Evolutionary conservation across 1,139 yeast genomes (phyloP).

Genomic region (Groenewaldozyma sp.): DNA sequence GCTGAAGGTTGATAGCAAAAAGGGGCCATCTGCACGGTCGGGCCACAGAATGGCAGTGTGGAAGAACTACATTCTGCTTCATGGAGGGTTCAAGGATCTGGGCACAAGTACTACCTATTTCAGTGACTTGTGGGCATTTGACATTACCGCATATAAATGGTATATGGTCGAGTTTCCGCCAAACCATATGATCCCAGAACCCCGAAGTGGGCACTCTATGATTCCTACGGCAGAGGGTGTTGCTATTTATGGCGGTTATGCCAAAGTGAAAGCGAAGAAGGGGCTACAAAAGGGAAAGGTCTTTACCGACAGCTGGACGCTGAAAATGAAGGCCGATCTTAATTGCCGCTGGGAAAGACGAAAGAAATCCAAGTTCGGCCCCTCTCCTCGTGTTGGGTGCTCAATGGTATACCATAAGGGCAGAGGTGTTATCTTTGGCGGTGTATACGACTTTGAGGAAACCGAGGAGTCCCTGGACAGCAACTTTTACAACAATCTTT

Average conservation of each 20-base stretch:
- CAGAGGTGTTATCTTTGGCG: constrained; percentile 90
- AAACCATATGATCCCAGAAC: constrained; percentile 74
- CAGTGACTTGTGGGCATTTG: constrained; percentile 87
- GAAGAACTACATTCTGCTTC: constrained; percentile 79
- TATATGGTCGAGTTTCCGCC: constrained; percentile 79
- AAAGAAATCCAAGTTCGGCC: constrained; percentile 80
- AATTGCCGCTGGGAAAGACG: constrained; percentile 80
- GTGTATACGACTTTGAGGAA: constrained; percentile 90
- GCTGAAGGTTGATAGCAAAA: constrained; percentile 72
- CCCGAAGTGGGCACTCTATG: constrained; percentile 88
- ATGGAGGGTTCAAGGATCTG: constrained; percentile 90
- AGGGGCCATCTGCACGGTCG: constrained; percentile 77
- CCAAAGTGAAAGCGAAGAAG: constrained; percentile 84
- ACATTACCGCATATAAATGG: constrained; percentile 86
- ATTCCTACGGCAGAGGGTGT: constrained; percentile 81
- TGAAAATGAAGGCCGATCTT: constrained; percentile 84
- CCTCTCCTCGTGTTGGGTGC: constrained; percentile 92
- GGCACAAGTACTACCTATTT: constrained; percentile 77
- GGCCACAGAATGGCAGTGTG: constrained; percentile 88
- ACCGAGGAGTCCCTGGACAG: constrained; percentile 89
- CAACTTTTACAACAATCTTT: constrained; percentile 69
- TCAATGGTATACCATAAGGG: constrained; percentile 84
- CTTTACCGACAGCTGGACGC: constrained; percentile 77
- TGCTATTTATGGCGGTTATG: constrained; percentile 84
- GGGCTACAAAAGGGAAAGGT: constrained; percentile 90